Conservation (phyloP, 495 filamentous ascomycete genomes). For the Penicillium crystallinum region DNA sequence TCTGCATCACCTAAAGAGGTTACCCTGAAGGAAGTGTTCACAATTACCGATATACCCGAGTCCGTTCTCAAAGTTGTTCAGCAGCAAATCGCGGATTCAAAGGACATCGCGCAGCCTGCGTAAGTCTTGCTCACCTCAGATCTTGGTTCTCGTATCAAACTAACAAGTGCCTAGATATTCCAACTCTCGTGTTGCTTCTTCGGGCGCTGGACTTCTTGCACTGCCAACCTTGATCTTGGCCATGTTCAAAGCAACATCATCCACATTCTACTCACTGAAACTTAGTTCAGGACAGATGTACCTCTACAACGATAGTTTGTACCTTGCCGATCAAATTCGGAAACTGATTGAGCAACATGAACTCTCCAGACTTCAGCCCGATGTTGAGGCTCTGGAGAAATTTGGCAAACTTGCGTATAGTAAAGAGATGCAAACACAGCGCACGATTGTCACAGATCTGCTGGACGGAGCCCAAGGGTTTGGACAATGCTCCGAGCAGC, state of each 20-base stretch:
- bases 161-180: slow-evolving; percentile 33
- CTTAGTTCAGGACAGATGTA: slow-evolving; percentile 75
- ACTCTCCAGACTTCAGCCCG: slow-evolving; percentile 56
- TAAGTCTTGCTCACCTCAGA: slow-evolving; percentile 31
- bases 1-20: slow-evolving; percentile 50
- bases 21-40: slow-evolving; percentile 81
- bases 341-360: slow-evolving; percentile 47
- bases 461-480: slow-evolving; percentile 73
- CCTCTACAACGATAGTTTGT: slow-evolving; percentile 86
- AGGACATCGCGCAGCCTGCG: slow-evolving; percentile 51
- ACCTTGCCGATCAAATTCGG: slow-evolving; percentile 69
- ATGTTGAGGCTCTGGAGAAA: slow-evolving; percentile 65
- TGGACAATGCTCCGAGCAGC: slow-evolving; percentile 53
- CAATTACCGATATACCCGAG: slow-evolving; percentile 78
- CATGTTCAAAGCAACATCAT: slow-evolving; percentile 84
- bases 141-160: slow-evolving; percentile 10
- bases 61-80: slow-evolving; percentile 66
- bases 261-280: slow-evolving; percentile 65
- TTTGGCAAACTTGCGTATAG: slow-evolving; percentile 83
- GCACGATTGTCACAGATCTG: slow-evolving; percentile 76
- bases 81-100: slow-evolving; percentile 65
- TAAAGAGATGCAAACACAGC: slow-evolving; percentile 80
- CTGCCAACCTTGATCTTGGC: slow-evolving; percentile 81
- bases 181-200: slow-evolving; percentile 57
- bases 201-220: slow-evolving; percentile 68